A percentile compares a stretch with the other conserved stretches of the same genome.
phyloP scores from a whole-genome alignment of 768 basidiomycete species.

The Tricholomella constricta region DNA sequence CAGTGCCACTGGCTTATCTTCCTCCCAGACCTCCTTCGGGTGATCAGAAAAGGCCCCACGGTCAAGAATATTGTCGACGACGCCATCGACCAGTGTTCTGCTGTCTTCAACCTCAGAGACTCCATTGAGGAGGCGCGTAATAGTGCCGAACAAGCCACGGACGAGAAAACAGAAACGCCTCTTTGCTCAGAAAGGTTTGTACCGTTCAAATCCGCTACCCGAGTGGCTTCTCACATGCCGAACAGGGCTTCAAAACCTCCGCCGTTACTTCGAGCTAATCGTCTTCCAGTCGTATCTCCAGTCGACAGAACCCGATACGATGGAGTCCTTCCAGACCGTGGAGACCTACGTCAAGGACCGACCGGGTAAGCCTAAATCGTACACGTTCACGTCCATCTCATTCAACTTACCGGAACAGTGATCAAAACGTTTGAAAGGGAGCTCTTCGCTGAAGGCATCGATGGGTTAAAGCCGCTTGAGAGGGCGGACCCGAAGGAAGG shows the following conservation, averaged over 20 bases:
- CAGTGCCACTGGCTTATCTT: neutral
- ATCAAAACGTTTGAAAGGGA: conserved; percentile 97
- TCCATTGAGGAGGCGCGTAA: conserved; percentile 82
- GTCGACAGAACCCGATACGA: conserved; percentile 78
- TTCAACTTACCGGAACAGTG: conserved; percentile 44
- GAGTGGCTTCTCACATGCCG: conserved; percentile 8
- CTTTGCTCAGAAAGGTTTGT: conserved; percentile 71
- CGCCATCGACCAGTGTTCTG: conserved; percentile 83
- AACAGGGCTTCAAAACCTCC: conserved; percentile 75
- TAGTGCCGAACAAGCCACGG: conserved; percentile 73
- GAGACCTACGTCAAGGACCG: conserved; percentile 81
- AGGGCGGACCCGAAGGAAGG: conserved; percentile 66
- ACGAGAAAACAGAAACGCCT: conserved; percentile 67
- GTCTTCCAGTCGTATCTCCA: conserved; percentile 91
- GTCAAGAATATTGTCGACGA: conserved; percentile 88
- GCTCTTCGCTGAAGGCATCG: conserved; percentile 70
- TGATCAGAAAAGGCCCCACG: conserved; percentile 81
- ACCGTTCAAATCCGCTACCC: neutral
- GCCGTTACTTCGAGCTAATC: conserved; percentile 83
- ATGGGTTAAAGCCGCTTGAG: conserved; percentile 81
- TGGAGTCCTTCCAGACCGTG: conserved; percentile 72
- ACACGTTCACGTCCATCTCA: neutral
- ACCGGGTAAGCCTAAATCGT: conserved; percentile 58
- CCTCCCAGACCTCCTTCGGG: conserved; percentile 71
- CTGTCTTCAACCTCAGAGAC: conserved; percentile 84